These are phyloP conservation scores for Boletus smithii DNA, from an alignment of 1,284 basidiomycete species.

Conservation along the genomic window DNA sequence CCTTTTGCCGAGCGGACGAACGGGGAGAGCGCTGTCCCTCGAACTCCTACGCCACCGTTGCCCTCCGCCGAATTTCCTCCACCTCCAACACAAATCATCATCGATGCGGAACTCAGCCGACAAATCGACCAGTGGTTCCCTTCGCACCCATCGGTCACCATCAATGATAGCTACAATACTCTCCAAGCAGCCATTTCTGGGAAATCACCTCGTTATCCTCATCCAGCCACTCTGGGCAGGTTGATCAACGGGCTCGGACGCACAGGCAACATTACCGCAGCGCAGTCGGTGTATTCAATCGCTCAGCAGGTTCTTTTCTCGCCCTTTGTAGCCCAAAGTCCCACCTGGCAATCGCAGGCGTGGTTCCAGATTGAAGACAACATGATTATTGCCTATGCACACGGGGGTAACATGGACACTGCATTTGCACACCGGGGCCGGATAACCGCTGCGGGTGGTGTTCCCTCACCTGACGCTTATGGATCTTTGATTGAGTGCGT, in stretches of 20 bases:
- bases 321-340: conserved; percentile 39
- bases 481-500: conserved; percentile 84
- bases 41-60: conserved; percentile 9
- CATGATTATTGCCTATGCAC: conserved; percentile 84
- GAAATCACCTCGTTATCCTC: conserved; percentile 45
- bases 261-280: conserved; percentile 54
- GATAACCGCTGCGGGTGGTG: conserved; percentile 73
- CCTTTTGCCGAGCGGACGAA: conserved; percentile 21
- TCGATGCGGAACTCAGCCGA: conserved; percentile 33
- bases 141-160: conserved; percentile 28
- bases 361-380: conserved; percentile 84
- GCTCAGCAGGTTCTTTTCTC: conserved; percentile 60
- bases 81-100: conserved; percentile 19
- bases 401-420: conserved; percentile 73
- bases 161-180: conserved; percentile 36
- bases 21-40: conserved; percentile 4
- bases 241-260: conserved; percentile 73
- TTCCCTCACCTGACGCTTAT: conserved; percentile 86
- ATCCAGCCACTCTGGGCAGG: conserved; percentile 53
- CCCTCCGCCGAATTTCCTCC: conserved; percentile 15
- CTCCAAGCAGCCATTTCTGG: conserved; percentile 38
- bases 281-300: conserved; percentile 65
- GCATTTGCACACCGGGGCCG: conserved; percentile 81
- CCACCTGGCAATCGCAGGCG: conserved; percentile 49
- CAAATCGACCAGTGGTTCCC: conserved; percentile 43